Percentiles rank a stretch among this genome's conserved stretches.
Evolutionary conservation across 805 yeast genomes (phyloP).

Genomic region (Candida dendrica): DNA sequence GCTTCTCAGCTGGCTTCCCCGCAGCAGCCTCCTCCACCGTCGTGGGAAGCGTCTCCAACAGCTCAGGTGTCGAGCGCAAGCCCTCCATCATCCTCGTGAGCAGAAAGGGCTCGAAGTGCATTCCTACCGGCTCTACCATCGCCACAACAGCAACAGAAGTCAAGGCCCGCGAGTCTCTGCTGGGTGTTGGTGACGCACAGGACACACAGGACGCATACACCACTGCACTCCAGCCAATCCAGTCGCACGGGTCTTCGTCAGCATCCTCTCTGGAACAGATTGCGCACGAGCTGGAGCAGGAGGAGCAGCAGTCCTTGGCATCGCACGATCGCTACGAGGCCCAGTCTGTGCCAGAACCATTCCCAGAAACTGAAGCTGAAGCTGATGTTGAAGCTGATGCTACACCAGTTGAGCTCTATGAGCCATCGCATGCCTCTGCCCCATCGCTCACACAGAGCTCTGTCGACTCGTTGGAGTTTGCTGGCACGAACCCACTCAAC

Average conservation of each 20-base stretch:
- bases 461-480: constrained; percentile 15
- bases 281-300: not conserved
- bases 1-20: not conserved
- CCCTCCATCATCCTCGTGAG: constrained; percentile 15
- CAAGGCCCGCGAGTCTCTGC: too few species aligned
- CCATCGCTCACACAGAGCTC: not conserved
- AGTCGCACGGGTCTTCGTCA: not conserved
- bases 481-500: constrained; percentile 15
- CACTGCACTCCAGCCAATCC: not conserved
- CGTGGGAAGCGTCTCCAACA: too few species aligned
- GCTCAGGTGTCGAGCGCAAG: constrained; percentile 1
- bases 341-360: too few species aligned
- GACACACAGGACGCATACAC: too few species aligned
- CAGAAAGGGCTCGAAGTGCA: constrained; percentile 5
- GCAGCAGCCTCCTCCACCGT: too few species aligned
- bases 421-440: constrained; percentile 1
- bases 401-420: not conserved
- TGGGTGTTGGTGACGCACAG: too few species aligned
- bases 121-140: not conserved
- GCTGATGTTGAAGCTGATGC: not conserved
- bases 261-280: not conserved
- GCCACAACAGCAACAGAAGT: not conserved
- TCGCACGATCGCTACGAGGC: not conserved
- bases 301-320: not conserved
- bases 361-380: not conserved